phyloP scores from a whole-genome alignment of 768 basidiomycete species.

The Hypholoma sublateritium region DNA sequence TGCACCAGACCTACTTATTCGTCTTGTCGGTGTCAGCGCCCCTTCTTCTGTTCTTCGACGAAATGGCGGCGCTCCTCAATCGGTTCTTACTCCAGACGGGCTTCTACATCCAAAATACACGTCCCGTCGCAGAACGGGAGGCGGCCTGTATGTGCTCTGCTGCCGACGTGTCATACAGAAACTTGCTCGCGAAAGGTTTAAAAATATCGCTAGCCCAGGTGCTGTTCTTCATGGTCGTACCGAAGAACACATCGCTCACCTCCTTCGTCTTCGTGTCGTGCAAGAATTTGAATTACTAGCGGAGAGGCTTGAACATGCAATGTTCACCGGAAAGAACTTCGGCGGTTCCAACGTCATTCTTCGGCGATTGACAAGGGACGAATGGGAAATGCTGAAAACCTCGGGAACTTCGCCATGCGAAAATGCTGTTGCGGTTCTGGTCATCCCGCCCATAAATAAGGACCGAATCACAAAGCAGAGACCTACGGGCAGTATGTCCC shows the following conservation, averaged over 20 bases:
- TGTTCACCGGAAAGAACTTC: conserved; percentile 14
- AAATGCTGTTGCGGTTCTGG: conserved; percentile 64
- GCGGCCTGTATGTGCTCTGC: conserved; percentile 59
- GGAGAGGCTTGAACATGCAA: conserved; percentile 35
- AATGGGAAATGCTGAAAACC: conserved; percentile 50
- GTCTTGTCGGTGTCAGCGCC: conserved; percentile 50
- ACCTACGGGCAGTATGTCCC: conserved; percentile 38
- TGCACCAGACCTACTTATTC: conserved; percentile 62
- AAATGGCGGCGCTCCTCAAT: not conserved
- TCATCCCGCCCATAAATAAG: conserved; percentile 66
- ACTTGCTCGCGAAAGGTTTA: conserved; percentile 29
- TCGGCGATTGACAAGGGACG: conserved; percentile 62
- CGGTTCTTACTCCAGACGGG: conserved; percentile 49
- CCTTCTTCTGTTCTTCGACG: conserved; percentile 21
- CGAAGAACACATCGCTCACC: conserved; percentile 56
- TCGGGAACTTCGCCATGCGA: conserved; percentile 48
- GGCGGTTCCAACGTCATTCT: conserved; percentile 38
- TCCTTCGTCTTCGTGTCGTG: conserved; percentile 69
- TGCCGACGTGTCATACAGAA: conserved; percentile 48
- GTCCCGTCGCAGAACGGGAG: conserved; percentile 38
- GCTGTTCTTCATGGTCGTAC: conserved; percentile 42
- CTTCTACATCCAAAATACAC: conserved; percentile 66
- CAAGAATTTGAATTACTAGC: conserved; percentile 71
- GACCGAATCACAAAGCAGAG: conserved; percentile 44
- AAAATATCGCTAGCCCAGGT: conserved; percentile 30